Percentiles rank a stretch among this genome's conserved stretches.
Conservation (phyloP, 1,139 yeast genomes). For the Lodderomyces theae region DNA sequence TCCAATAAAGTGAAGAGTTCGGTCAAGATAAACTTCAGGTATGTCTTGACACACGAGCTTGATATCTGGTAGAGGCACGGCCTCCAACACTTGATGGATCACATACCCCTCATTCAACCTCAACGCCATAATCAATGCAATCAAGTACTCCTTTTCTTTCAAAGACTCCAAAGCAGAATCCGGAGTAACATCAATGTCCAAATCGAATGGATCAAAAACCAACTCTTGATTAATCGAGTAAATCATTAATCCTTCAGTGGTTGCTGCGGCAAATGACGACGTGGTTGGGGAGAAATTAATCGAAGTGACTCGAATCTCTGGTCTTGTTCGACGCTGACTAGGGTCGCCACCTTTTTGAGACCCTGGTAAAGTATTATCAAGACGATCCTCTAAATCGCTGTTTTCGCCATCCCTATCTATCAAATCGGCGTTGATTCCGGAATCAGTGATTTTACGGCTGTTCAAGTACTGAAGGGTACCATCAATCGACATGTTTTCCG, state of each 20-base stretch:
- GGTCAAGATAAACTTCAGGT: constrained; percentile 74
- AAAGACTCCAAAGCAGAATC: constrained; percentile 64
- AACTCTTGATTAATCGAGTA: constrained; percentile 76
- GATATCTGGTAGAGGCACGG: constrained; percentile 73
- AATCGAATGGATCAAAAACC: constrained; percentile 90
- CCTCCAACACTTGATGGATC: constrained; percentile 70
- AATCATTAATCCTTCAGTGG: constrained; percentile 88
- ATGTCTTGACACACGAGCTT: constrained; percentile 61
- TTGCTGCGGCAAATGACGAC: constrained; percentile 88
- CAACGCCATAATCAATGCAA: constrained; percentile 90
- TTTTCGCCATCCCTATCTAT: constrained; percentile 84
- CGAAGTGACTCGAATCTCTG: constrained; percentile 76
- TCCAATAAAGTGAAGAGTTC: constrained; percentile 70
- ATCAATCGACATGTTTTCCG: constrained; percentile 84
- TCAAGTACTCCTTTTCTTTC: constrained; percentile 66
- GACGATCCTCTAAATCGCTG: constrained; percentile 80
- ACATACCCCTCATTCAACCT: constrained; percentile 80
- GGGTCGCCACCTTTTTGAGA: constrained; percentile 88
- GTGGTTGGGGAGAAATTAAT: constrained; percentile 89
- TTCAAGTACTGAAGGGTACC: constrained; percentile 84
- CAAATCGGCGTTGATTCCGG: constrained; percentile 72
- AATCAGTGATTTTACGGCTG: constrained; percentile 80
- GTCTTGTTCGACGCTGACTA: constrained; percentile 71
- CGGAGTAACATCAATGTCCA: constrained; percentile 91
- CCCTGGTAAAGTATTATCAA: constrained; percentile 81